Evolutionary conservation across 2,329 filamentous ascomycete species (phyloP), one percentile per base, ranked within the genome.

Genomic region (Penicillium psychrosexuale): DNA sequence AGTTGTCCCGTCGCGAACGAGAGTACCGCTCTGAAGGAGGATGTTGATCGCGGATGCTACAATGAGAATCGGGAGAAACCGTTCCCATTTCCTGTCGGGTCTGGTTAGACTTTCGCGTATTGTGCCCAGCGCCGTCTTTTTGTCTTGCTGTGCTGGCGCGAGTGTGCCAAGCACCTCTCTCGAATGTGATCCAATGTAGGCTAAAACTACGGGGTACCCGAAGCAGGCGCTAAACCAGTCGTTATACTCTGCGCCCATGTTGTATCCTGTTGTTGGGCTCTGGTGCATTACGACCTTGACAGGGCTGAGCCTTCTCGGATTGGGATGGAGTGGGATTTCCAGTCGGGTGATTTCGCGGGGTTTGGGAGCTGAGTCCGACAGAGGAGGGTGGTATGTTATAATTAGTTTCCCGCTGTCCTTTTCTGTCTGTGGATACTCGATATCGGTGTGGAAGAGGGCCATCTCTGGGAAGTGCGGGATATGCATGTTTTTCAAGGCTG

Each of bases 181-280:
- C 27, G 76, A 77, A 44, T 83, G 81, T 33, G 80, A 74, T 8
- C 87, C 88, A 37, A 91, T 81, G 69, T 87, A 90, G 3, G 85
- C 77, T 5, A 91, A 76, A 0, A 82, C 72, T 0, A 83, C 80
- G 5, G 76, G 71, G 66, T 84, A 87, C 7, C 86, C 86, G 39
- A 91, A 83, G 58, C 84, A 81, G 19, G 78, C 75, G 15, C 82
- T 83, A 74, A 92, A 90, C 86, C 88, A 91, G 24, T 71, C 70
- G 59, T 86, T 83, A 65, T 82, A 85, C 28, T 70, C 53, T 2
- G 74, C 64, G 3, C 84, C 84, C 84, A 91, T 88, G 47, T 84
- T 78, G 66, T 84, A 88, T 1, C 80, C 86, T 11, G 71, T 71
- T 1, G 83, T 82, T 0, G 78, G 69, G 65, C 84, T 88, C 49